Conservation (phyloP, 2,329 filamentous ascomycete species). For the Nemania abortiva region DNA sequence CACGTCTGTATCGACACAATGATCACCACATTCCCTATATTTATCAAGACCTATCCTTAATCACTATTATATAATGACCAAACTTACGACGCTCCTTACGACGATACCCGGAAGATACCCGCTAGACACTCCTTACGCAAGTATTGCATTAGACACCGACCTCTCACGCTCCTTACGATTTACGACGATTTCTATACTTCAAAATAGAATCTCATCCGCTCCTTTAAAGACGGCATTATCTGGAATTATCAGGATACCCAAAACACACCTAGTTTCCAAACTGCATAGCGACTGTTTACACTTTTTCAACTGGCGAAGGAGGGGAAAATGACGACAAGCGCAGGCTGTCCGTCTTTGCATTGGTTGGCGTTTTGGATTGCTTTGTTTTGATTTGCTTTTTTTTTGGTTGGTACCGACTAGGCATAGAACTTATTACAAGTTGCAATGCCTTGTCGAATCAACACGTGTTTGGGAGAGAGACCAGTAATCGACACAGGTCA, state of each 20-base stretch:
- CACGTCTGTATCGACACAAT: slow-evolving; percentile 54
- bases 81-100: slow-evolving; percentile 56
- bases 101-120: slow-evolving; percentile 56
- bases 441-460: slow-evolving; percentile 6
- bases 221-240: slow-evolving; percentile 52
- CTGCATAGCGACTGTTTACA: slow-evolving; percentile 68
- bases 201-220: slow-evolving; percentile 55
- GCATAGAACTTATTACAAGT: neutral
- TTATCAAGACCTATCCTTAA: slow-evolving; percentile 46
- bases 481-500: slow-evolving; percentile 31
- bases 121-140: slow-evolving; percentile 60
- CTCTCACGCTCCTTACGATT: slow-evolving; percentile 52
- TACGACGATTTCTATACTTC: slow-evolving; percentile 53
- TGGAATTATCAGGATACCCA: slow-evolving; percentile 52
- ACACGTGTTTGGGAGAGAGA: slow-evolving; percentile 18
- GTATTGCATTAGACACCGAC: slow-evolving; percentile 51
- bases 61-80: slow-evolving; percentile 51
- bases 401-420: slow-evolving; percentile 24
- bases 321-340: slow-evolving; percentile 47
- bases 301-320: slow-evolving; percentile 46
- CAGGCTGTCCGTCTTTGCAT: slow-evolving; percentile 51
- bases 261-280: slow-evolving; percentile 58
- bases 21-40: slow-evolving; percentile 53
- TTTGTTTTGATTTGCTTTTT: slow-evolving; percentile 40
- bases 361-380: slow-evolving; percentile 49